These are phyloP conservation scores for Fusarium nelsonii DNA, from an alignment of 2,329 filamentous ascomycete species.

Conservation along the genomic window DNA sequence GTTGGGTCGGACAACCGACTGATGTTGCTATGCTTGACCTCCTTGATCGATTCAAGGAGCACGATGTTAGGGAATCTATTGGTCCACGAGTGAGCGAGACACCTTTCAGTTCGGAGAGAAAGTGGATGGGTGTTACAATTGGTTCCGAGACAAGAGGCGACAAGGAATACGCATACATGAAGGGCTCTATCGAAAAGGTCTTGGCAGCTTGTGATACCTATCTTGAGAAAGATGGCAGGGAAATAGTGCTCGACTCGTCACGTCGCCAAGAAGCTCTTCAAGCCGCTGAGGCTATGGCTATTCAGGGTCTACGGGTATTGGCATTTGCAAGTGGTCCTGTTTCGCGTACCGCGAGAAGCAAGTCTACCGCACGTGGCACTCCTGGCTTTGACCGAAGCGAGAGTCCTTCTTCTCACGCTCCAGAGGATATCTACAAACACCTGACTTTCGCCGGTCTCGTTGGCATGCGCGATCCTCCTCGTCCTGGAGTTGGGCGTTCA, in stretches of 20 bases:
- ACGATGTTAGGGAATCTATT: constrained; percentile 88
- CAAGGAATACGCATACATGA: constrained; percentile 91
- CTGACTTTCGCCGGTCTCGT: constrained; percentile 92
- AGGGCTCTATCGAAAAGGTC: constrained; percentile 91
- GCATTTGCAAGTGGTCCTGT: constrained; percentile 90
- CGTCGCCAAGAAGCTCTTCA: constrained; percentile 79
- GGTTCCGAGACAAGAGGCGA: constrained; percentile 70
- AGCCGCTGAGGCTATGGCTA: constrained; percentile 88
- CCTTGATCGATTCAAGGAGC: constrained; percentile 89
- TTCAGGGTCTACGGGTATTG: constrained; percentile 88
- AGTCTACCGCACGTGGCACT: constrained; percentile 64
- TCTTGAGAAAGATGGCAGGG: constrained; percentile 84
- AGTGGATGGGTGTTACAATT: constrained; percentile 99
- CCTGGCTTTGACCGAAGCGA: constrained; percentile 57
- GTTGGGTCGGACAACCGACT: constrained; percentile 97
- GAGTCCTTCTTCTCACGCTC: constrained; percentile 58
- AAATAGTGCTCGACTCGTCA: constrained; percentile 84
- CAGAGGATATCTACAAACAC: constrained; percentile 82
- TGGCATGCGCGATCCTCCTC: constrained; percentile 96
- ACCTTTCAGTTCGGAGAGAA: constrained; percentile 95
- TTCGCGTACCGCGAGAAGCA: constrained; percentile 59
- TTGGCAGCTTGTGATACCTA: constrained; percentile 91
- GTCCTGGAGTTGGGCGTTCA: constrained; percentile 88
- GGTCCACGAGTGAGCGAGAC: constrained; percentile 87
- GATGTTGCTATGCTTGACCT: constrained; percentile 97